Evolutionary conservation across 495 filamentous ascomycete species (phyloP).

Genomic region (Penicillium soppii): DNA sequence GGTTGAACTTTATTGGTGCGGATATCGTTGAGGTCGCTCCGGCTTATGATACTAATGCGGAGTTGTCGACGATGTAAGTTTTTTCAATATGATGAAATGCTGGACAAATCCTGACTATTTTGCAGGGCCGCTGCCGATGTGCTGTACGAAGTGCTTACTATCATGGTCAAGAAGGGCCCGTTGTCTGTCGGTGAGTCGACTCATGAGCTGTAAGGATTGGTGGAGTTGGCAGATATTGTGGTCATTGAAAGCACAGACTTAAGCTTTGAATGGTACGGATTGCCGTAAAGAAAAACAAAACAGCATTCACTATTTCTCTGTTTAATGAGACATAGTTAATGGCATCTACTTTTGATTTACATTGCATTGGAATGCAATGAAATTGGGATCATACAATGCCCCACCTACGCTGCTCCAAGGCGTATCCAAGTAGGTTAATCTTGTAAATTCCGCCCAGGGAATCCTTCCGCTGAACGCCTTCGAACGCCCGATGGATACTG

Average conservation of each 20-base stretch:
- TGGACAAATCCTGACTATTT: background rate
- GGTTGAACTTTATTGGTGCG: constrained; percentile 73
- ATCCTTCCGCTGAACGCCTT: too few species aligned
- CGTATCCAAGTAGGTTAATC: too few species aligned
- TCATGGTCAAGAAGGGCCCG: constrained; percentile 64
- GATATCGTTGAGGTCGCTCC: constrained; percentile 79
- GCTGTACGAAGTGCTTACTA: constrained; percentile 62
- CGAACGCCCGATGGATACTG: too few species aligned
- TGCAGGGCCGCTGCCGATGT: constrained; percentile 61
- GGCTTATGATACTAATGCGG: constrained; percentile 67
- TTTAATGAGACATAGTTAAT: too few species aligned
- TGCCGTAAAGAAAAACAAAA: background rate
- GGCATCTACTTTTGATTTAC: too few species aligned
- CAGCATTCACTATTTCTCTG: background rate
- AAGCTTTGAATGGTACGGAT: background rate
- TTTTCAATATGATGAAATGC: background rate
- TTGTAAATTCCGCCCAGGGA: too few species aligned
- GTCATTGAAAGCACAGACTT: background rate
- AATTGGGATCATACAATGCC: too few species aligned
- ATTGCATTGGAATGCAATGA: too few species aligned
- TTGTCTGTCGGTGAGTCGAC: constrained; percentile 27
- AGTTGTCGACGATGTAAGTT: constrained; percentile 59
- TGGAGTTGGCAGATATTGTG: background rate
- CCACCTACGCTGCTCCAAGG: too few species aligned
- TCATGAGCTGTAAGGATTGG: constrained; percentile 7